Evolutionary conservation across 78 protist species (phyloP), one percentile per base, ranked within the genome.

Genomic region (Emiliania huxleyi): DNA sequence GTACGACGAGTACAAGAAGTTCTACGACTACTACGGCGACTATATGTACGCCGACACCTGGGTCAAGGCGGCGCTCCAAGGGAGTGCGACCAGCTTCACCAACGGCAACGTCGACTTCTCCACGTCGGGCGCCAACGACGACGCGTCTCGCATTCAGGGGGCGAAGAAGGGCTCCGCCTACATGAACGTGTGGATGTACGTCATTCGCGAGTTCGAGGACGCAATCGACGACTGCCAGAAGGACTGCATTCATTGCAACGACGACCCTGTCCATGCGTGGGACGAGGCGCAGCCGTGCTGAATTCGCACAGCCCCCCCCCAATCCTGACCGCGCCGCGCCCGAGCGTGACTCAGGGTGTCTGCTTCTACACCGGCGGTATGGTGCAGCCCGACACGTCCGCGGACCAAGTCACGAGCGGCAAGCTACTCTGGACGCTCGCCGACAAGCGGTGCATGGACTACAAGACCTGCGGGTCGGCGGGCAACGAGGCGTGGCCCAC

Each of bases 151-250:
- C 29, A 52, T 52, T 52, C 29, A 87, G 55, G 42, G 25, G 4
- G 49, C 43, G 29, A 52, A 55, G 56, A 55, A 90, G 43, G 92
- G 92, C 71, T 6, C 92, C 19, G 92, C 92, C 21, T 90, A 55
- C 75, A n/a, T 49, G 79, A 90, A 90, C 92, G 77, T 90, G 56
- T 90, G 92, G 92, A 55, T 55, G 79, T 90, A 90, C 92, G 77
- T 62, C 43, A 22, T 90, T 40, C 56, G 92, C 75, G 92, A 90
- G 45, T 48, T 90, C 43, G 44, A 45, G 26, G 92, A 90, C 75
- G 92, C 92, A 1, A 38, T 90, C 42, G 79, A n/a, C 48, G 92
- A 90, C 92, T 90, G 92, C 45, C 56, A 69, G 40, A 45, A 52
- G 12, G 19, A 12, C 44, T 29, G 19, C 12, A 29, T 8, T 38